Base-by-base conservation (phyloP, 1,284 basidiomycete species). In the Apiotrichum sp. region DNA sequence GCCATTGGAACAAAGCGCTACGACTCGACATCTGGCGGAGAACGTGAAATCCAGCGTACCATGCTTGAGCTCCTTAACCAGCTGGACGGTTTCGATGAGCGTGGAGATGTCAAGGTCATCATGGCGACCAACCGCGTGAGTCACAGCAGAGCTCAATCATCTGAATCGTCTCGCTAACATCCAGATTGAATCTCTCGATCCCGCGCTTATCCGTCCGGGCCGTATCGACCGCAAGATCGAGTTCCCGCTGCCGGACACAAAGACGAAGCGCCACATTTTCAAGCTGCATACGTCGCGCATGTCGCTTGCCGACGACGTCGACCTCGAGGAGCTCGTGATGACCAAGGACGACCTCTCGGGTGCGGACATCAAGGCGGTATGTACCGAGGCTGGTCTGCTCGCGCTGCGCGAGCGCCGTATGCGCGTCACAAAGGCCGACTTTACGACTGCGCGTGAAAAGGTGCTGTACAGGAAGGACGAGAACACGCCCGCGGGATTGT, bases 141-240 rank as follows among this genome's bases (percentile, higher is more conserved):
- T 61, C 31, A 68, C n/a, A n/a, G n/a, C n/a, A 13, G 1, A 31
- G 10, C 29, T 2, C 45, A 22, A 10, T n/a, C 11, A 9, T 33
- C 3, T 39, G n/a, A n/a, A n/a, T n/a, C n/a, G n/a, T n/a, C n/a
- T n/a, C n/a, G 6, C 65, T 77, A 66, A 92, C 91, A 31, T 91
- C 88, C 40, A 84, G 78, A 98, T 98, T 65, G 93, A 97, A 73
- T 86, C 88, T 3, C 83, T 98, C 45, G 95, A 98, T 76, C 95
- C 95, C 47, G 95, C 95, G 16, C 84, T 98, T 55, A 96, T 98
- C 70, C 89, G 96, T 59, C 95, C 96, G 3, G 96, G 96, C 52
- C 92, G 96, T 71, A 98, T 99, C 65, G 96, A 99, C 71, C 84
- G 96, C 56, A 98, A 99, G 82, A 98, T 99, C 57, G 91, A 93